Conservation (phyloP, 2,329 filamentous ascomycete genomes). For the Colletotrichum tamarilloi region DNA sequence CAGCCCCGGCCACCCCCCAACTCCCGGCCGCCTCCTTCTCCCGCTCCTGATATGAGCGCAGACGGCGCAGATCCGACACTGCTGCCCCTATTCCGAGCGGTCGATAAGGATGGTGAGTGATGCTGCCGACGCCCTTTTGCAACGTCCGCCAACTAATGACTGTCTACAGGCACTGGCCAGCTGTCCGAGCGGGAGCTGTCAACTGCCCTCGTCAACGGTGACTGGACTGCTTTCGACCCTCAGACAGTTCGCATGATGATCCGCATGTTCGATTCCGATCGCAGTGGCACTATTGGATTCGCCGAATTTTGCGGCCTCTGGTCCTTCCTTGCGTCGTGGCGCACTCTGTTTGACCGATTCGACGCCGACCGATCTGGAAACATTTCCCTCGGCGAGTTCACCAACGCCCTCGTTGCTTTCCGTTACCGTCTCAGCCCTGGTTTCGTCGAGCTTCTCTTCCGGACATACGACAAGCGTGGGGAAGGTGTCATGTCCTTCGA, state of each 20-base stretch:
- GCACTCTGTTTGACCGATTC: constrained; percentile 93
- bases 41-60: constrained; percentile 60
- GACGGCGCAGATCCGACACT: constrained; percentile 75
- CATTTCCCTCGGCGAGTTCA: constrained; percentile 88
- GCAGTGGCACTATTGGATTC: constrained; percentile 89
- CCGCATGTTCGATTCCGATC: constrained; percentile 97
- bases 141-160: constrained; percentile 10
- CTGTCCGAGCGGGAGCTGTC: constrained; percentile 89
- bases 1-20: constrained; percentile 65
- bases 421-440: constrained; percentile 88
- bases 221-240: constrained; percentile 93
- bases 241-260: constrained; percentile 99
- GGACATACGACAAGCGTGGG: constrained; percentile 84
- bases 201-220: constrained; percentile 92
- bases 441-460: constrained; percentile 88
- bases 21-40: constrained; percentile 74
- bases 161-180: constrained; percentile 74
- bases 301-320: constrained; percentile 96
- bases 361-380: constrained; percentile 88
- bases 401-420: constrained; percentile 90
- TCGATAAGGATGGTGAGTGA: constrained; percentile 81
- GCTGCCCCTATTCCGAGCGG: constrained; percentile 87
- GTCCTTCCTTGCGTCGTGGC: constrained; percentile 96
- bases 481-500: constrained; percentile 88
- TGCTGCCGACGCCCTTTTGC: neutral